These are phyloP conservation scores for Rhizopogon vesiculosus DNA, from an alignment of 768 basidiomycete species.

Conservation along the genomic window DNA sequence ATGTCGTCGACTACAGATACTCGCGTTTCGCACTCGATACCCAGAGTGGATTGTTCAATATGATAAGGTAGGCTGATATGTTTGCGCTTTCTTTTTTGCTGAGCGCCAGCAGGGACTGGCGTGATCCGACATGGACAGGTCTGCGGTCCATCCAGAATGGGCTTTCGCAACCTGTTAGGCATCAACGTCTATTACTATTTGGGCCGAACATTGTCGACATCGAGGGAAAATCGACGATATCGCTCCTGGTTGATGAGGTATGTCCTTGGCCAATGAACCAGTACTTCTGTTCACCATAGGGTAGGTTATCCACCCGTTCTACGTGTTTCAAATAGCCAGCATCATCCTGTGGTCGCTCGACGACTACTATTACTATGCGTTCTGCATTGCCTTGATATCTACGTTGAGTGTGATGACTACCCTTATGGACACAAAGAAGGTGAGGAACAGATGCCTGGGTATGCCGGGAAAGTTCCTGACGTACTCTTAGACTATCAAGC, in stretches of 20 bases:
- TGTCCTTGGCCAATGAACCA: slow-evolving; percentile 8
- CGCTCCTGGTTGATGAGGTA: slow-evolving; percentile 88
- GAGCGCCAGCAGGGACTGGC: slow-evolving; percentile 69
- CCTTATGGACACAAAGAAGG: slow-evolving; percentile 88
- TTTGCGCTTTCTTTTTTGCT: not conserved
- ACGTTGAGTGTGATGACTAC: slow-evolving; percentile 80
- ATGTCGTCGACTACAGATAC: slow-evolving; percentile 87
- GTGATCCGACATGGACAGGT: slow-evolving; percentile 71
- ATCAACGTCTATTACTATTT: slow-evolving; percentile 72
- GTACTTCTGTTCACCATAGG: slow-evolving; percentile 2
- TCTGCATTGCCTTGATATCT: slow-evolving; percentile 92
- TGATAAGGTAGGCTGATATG: slow-evolving; percentile 58
- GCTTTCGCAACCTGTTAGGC: slow-evolving; percentile 44
- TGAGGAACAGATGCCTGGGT: slow-evolving; percentile 22
- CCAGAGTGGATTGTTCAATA: slow-evolving; percentile 72
- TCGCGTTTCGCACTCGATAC: slow-evolving; percentile 87
- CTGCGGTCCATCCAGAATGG: slow-evolving; percentile 62
- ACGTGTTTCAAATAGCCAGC: slow-evolving; percentile 96
- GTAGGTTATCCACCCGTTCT: slow-evolving; percentile 94
- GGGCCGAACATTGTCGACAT: slow-evolving; percentile 88
- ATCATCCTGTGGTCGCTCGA: slow-evolving; percentile 93
- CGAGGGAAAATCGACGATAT: slow-evolving; percentile 73
- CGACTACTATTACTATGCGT: slow-evolving; percentile 96
- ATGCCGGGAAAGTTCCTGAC: slow-evolving; percentile 1
- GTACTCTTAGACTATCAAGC: slow-evolving; percentile 64